These are phyloP conservation scores for Cajanus cajan DNA, from an alignment of 306 rosid genomes.

Conservation along the genomic window DNA sequence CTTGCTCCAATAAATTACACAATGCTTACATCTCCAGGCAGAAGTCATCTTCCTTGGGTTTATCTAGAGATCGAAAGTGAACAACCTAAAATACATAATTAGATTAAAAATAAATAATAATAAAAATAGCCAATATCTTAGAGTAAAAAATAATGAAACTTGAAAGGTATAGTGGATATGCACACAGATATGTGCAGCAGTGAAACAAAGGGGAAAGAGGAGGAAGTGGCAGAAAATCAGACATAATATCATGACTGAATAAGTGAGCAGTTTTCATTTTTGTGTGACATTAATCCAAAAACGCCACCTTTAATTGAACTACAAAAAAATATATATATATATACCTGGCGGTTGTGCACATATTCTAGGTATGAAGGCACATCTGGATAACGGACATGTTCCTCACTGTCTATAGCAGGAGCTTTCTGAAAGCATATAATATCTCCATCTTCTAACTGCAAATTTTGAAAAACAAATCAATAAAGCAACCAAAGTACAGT, in stretches of 20 bases:
- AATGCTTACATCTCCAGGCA: slow-evolving; percentile 71
- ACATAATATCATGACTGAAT: background rate
- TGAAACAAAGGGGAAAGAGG: background rate
- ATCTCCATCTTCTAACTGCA: slow-evolving; percentile 96
- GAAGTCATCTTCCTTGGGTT: slow-evolving; percentile 92
- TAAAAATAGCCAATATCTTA: slow-evolving; percentile 13
- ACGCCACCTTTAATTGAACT: background rate
- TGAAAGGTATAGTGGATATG: background rate
- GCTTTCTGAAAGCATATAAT: slow-evolving; percentile 88
- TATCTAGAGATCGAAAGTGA: slow-evolving; percentile 82
- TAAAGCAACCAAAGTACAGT: background rate
- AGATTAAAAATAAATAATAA: too few relatives aligned
- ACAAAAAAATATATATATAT: slow-evolving; percentile 20
- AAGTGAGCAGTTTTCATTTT: background rate
- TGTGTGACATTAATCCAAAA: background rate
- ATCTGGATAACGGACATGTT: slow-evolving; percentile 69
- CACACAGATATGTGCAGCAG: background rate
- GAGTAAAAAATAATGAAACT: background rate
- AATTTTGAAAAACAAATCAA: slow-evolving; percentile 21
- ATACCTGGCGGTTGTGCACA: slow-evolving; percentile 94
- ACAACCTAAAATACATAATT: slow-evolving; percentile 63
- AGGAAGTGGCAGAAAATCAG: background rate
- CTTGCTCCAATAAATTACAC: slow-evolving; percentile 24
- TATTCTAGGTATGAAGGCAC: slow-evolving; percentile 95
- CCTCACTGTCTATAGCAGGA: slow-evolving; percentile 47